phyloP scores from a whole-genome alignment of 2,329 filamentous ascomycete species.

The Monilinia fructicola region DNA sequence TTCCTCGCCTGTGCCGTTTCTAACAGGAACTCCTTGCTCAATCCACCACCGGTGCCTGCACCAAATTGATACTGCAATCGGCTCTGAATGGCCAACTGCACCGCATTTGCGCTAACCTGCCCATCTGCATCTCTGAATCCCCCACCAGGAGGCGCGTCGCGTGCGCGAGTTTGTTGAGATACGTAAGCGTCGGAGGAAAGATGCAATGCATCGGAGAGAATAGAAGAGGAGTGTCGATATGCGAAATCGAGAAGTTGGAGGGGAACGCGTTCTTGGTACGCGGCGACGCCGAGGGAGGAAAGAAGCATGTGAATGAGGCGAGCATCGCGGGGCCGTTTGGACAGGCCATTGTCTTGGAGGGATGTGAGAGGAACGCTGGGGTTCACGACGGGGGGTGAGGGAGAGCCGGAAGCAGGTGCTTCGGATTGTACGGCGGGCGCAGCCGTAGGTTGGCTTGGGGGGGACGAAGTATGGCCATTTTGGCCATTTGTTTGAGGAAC shows the following conservation, averaged over 20 bases:
- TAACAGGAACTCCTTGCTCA: slow-evolving; percentile 73
- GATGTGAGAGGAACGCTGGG: slow-evolving; percentile 39
- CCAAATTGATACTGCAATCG: slow-evolving; percentile 69
- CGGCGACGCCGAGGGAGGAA: slow-evolving; percentile 72
- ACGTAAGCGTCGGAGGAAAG: slow-evolving; percentile 68
- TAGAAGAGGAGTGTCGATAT: slow-evolving; percentile 73
- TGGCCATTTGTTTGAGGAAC: slow-evolving; percentile 56
- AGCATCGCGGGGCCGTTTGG: slow-evolving; percentile 69
- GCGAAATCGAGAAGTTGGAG: slow-evolving; percentile 83
- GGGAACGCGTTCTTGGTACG: slow-evolving; percentile 80
- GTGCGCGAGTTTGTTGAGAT: slow-evolving; percentile 40
- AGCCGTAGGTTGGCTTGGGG: slow-evolving; percentile 32
- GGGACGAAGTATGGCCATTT: slow-evolving; percentile 50
- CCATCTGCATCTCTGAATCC: slow-evolving; percentile 39
- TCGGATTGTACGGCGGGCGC: slow-evolving; percentile 32
- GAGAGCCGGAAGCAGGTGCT: slow-evolving; percentile 24
- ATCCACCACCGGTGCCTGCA: slow-evolving; percentile 50
- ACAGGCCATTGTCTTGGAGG: slow-evolving; percentile 39
- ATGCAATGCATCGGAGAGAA: slow-evolving; percentile 70
- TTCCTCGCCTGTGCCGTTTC: slow-evolving; percentile 73
- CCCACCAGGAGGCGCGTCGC: slow-evolving; percentile 39
- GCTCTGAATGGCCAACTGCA: slow-evolving; percentile 70
- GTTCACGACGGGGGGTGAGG: slow-evolving; percentile 27
- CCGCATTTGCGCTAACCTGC: slow-evolving; percentile 61
- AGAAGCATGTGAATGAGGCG: slow-evolving; percentile 79